A percentile compares a stretch with the other conserved stretches of the same genome.
Conservation (phyloP, 257 asterid genomes). For the Penstemon eatonii region DNA sequence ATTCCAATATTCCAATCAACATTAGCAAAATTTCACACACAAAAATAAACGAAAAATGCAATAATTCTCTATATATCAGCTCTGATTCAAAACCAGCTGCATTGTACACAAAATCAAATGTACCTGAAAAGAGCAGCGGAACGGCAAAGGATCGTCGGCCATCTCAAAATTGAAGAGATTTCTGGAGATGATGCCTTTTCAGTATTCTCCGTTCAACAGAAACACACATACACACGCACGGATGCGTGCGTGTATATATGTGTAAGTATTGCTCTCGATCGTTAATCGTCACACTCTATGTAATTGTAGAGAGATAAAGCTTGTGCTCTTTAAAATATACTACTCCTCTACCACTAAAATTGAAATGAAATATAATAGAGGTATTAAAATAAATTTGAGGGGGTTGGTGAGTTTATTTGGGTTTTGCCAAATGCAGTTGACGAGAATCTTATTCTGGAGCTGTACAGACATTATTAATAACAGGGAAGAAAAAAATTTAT, state of each 20-base stretch:
- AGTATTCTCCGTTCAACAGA: background rate
- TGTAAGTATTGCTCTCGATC: too few species aligned
- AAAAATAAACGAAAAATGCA: constrained; percentile 19
- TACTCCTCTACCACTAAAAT: too few species aligned
- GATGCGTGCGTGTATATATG: constrained; percentile 31
- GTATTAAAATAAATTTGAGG: too few species aligned
- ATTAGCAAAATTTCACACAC: background rate
- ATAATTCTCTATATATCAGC: background rate
- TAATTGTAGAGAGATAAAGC: too few species aligned
- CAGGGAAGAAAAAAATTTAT: too few species aligned
- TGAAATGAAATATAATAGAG: too few species aligned
- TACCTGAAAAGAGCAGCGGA: constrained; percentile 34
- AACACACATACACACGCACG: constrained; percentile 33
- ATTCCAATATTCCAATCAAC: background rate
- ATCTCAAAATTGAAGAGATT: constrained; percentile 26
- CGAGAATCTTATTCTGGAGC: too few species aligned
- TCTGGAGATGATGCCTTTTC: background rate
- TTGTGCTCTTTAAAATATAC: too few species aligned
- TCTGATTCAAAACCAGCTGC: constrained; percentile 17
- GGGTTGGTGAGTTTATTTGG: too few species aligned
- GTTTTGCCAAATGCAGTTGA: too few species aligned
- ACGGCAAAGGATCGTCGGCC: constrained; percentile 82
- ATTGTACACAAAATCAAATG: background rate
- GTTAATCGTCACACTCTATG: too few species aligned
- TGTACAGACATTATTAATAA: too few species aligned